Evolutionary conservation across 106 monocot genomes (phyloP).

Genomic region (Acorus calamus): DNA sequence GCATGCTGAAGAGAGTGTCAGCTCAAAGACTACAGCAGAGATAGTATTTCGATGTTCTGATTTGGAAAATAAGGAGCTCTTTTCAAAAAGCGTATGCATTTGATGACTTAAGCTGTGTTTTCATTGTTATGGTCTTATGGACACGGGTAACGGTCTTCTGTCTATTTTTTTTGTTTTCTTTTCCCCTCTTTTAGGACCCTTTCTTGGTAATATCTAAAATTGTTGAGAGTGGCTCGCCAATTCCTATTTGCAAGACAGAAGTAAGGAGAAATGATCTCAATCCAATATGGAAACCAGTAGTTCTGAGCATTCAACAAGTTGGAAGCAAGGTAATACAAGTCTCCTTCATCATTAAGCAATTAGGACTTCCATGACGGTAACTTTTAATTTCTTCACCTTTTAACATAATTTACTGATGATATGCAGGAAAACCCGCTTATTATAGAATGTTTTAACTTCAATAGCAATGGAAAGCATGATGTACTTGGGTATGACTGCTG

Average conservation of each 20-base stretch:
- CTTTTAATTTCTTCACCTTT: not conserved
- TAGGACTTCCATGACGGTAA: not conserved
- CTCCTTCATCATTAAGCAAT: not conserved
- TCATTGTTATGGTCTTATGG: not conserved
- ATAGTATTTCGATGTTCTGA: conserved; percentile 65
- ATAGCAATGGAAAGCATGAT: conserved; percentile 83
- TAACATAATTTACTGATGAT: not conserved
- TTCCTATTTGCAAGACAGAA: conserved; percentile 93
- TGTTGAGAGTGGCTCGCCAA: conserved; percentile 48
- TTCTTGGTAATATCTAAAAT: conserved; percentile 79
- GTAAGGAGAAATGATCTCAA: conserved; percentile 89
- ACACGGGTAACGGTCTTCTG: not conserved
- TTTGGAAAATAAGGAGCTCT: conserved; percentile 84
- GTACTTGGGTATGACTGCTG: conserved; percentile 55
- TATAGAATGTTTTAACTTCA: conserved; percentile 92
- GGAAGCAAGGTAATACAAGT: conserved; percentile 61
- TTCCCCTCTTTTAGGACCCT: conserved; percentile 52
- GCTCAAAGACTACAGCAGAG: conserved; percentile 57
- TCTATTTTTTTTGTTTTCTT: conserved; percentile 1
- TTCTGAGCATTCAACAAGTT: conserved; percentile 81
- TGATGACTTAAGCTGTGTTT: not conserved
- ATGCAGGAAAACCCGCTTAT: conserved; percentile 75
- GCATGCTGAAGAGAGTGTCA: conserved; percentile 57
- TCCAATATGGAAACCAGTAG: conserved; percentile 72
- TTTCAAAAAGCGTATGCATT: conserved; percentile 85